Evolutionary conservation across 2,329 filamentous ascomycete species (phyloP).

Genomic region (Colletotrichum coccodes): DNA sequence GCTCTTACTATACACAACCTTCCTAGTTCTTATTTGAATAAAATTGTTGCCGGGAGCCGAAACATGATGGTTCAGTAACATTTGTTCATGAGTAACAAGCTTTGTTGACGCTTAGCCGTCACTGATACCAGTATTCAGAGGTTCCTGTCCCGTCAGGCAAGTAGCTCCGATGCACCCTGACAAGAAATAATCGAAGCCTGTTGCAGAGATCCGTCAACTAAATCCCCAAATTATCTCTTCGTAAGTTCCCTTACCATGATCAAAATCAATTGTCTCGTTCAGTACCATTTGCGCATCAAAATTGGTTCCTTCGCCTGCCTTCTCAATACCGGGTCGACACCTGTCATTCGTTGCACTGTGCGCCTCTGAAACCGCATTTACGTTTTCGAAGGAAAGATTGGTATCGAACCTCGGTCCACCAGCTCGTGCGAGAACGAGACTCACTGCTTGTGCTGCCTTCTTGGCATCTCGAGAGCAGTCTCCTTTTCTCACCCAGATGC

Average conservation of each 20-base stretch:
- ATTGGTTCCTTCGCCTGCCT: background rate
- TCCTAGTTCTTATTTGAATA: too few relatives aligned
- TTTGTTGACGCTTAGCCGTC: background rate
- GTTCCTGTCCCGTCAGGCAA: background rate
- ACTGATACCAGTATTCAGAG: background rate
- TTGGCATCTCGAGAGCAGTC: background rate
- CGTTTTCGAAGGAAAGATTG: background rate
- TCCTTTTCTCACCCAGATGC: background rate
- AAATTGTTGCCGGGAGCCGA: too few relatives aligned
- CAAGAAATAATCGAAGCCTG: background rate
- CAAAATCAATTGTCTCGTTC: background rate
- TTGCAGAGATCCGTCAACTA: background rate
- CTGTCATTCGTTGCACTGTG: background rate
- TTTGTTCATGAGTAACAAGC: too few relatives aligned
- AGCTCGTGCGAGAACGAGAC: constrained; percentile 16
- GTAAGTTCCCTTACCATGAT: background rate
- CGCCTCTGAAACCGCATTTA: background rate
- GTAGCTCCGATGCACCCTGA: background rate
- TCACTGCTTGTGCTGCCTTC: constrained; percentile 3
- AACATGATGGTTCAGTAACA: too few relatives aligned
- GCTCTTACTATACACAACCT: too few relatives aligned
- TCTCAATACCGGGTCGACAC: background rate
- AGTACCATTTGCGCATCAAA: background rate
- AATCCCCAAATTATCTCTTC: background rate
- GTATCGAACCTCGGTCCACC: constrained; percentile 15